Evolutionary conservation across 2,329 filamentous ascomycete genomes (phyloP), one percentile per base, ranked within the genome.

Genomic region (Blastomyces silverae): DNA sequence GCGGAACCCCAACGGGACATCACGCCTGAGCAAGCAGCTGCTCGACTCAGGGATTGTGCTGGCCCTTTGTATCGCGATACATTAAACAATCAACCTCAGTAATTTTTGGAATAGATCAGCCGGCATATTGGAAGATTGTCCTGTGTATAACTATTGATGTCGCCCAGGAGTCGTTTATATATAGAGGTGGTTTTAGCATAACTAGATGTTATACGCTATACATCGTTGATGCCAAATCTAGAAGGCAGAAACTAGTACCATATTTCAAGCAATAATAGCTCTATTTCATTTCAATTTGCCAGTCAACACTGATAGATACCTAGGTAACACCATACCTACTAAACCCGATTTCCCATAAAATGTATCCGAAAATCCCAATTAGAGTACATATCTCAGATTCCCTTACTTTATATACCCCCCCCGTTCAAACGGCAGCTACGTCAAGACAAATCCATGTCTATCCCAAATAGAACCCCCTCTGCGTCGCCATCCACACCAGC

Each of bases 1-100:
- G 94, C 90, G 1, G 94, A 99, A 79, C 93, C 94, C n/a, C 94
- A 99, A 78, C 85, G 94, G 66, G 94, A 99, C 75, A 97, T 99
- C 72, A 99, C 94, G 0, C 93, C 94, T 0, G 94, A 99, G 78
- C 94, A 97, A 79, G 94, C 94, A 1, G 89, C 94, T 17, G 87
- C 86, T 34, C 86, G 87, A 61, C 79, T 99, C 66, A 85, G 89
- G 69, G 82, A 83, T 65, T 92, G 91, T 68, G 90, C 87, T 3
- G 92, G 92, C 20, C 86, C 91, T 74, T 79, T 99, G 67, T 97
- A 99, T 74, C 85, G 94, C 69, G 91, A 88, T 74, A 83, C 79
- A 69, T 70, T 87, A 59, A 70, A 74, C 22, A 37, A 31, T 7
- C n/a, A 25, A 53, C 34, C 20, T 17, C 2, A 61, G 6, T 64